These are phyloP conservation scores for Chalaropsis thielavioides DNA, from an alignment of 2,329 filamentous ascomycete species.

Conservation along the genomic window DNA sequence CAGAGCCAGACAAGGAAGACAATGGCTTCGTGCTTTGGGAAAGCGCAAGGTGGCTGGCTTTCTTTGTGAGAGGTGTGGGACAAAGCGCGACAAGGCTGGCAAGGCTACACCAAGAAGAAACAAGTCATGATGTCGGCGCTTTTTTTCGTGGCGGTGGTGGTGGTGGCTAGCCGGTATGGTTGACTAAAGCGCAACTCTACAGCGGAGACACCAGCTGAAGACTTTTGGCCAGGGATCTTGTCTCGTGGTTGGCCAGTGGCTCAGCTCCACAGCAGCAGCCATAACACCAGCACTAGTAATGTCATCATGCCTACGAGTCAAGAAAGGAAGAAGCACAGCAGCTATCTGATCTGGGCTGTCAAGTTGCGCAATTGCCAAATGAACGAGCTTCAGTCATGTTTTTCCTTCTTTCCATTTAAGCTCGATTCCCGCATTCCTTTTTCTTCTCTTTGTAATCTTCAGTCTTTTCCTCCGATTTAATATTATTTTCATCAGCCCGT, in stretches of 20 bases:
- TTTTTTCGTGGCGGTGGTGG: background rate
- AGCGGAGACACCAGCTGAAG: background rate
- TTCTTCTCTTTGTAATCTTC: background rate
- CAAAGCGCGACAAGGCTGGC: background rate
- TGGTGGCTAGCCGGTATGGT: background rate
- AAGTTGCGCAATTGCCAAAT: slow-evolving; percentile 2
- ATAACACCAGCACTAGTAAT: background rate
- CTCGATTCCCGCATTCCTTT: background rate
- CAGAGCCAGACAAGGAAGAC: background rate
- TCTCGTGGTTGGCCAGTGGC: background rate
- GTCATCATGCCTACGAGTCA: background rate
- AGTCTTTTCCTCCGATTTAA: background rate
- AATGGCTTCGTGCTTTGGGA: background rate
- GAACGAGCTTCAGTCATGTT: background rate
- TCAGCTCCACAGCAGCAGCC: background rate
- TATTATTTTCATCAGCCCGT: background rate
- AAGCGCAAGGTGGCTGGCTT: background rate
- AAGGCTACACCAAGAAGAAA: background rate
- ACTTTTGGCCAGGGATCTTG: background rate
- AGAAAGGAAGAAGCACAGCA: background rate
- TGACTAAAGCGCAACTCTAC: background rate
- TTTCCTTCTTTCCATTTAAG: background rate
- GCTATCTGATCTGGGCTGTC: background rate
- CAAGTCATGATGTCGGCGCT: background rate
- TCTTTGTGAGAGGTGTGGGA: background rate